Evolutionary conservation across 2,329 filamentous ascomycete genomes (phyloP).

Genomic region (Pseudopyrenochaeta lycopersici): DNA sequence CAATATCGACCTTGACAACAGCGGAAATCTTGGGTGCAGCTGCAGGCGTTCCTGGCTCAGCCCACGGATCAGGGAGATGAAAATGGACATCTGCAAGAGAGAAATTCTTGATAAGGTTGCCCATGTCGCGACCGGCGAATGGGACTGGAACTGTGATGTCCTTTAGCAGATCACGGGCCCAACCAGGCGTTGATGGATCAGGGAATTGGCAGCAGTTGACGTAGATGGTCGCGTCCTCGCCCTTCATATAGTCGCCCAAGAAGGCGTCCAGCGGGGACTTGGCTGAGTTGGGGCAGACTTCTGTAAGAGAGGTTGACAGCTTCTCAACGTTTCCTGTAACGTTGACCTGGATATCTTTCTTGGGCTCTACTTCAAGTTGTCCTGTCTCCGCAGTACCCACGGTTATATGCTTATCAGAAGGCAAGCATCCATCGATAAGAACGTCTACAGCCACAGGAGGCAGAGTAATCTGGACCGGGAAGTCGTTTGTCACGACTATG

Average conservation of each 20-base stretch:
- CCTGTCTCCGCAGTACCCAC: constrained; percentile 79
- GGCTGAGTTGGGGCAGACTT: constrained; percentile 76
- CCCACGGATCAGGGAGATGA: constrained; percentile 79
- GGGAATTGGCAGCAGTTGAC: constrained; percentile 79
- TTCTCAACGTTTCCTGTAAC: constrained; percentile 76
- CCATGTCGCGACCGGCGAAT: constrained; percentile 82
- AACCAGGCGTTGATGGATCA: constrained; percentile 74
- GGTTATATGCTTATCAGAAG: constrained; percentile 75
- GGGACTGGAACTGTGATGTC: constrained; percentile 85
- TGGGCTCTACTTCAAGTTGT: constrained; percentile 72
- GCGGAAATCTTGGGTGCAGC: constrained; percentile 83
- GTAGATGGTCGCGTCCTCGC: constrained; percentile 80
- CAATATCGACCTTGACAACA: constrained; percentile 79
- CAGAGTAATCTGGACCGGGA: constrained; percentile 78
- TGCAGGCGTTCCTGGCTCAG: constrained; percentile 76
- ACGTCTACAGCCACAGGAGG: constrained; percentile 86
- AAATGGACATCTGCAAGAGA: constrained; percentile 87
- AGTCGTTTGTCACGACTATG: constrained; percentile 76
- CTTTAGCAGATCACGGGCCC: constrained; percentile 82
- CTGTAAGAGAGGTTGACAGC: constrained; percentile 76
- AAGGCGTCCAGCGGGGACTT: constrained; percentile 87
- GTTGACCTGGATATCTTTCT: constrained; percentile 71
- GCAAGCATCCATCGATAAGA: constrained; percentile 81
- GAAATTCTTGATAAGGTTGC: constrained; percentile 86
- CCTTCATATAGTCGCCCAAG: constrained; percentile 81